Conservation (phyloP, 169 alveolate species). For the Plasmodium malariae region DNA sequence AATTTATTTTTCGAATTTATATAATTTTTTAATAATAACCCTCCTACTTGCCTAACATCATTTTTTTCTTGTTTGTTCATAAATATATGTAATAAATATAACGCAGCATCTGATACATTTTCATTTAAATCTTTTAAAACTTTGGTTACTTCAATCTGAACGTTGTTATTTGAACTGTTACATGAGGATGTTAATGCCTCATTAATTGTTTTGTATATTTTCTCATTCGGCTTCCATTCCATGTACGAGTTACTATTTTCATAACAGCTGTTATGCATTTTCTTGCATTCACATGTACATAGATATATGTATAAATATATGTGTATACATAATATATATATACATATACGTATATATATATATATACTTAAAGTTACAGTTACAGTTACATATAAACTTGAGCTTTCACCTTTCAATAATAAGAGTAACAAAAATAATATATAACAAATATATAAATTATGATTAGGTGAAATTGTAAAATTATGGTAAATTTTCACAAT, state of each 20-base stretch:
- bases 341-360: background rate
- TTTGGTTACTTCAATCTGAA: constrained; percentile 68
- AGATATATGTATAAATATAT: constrained; percentile 2
- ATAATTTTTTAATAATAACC: constrained; percentile 83
- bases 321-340: background rate
- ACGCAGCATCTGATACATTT: constrained; percentile 76
- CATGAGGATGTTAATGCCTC: constrained; percentile 53
- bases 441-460: constrained; percentile 1
- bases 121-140: constrained; percentile 71
- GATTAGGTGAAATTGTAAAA: background rate
- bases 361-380: background rate
- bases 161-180: constrained; percentile 61
- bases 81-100: constrained; percentile 62
- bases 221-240: constrained; percentile 76
- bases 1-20: constrained; percentile 77
- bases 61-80: constrained; percentile 64
- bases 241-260: constrained; percentile 52
- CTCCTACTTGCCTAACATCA: constrained; percentile 88
- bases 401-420: background rate
- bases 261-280: constrained; percentile 61
- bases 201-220: constrained; percentile 50
- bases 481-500: constrained; percentile 26
- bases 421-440: background rate
- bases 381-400: background rate
- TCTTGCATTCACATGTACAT: constrained; percentile 60